These are phyloP conservation scores for Podospora australis DNA, from an alignment of 495 filamentous ascomycete species.

Conservation along the genomic window DNA sequence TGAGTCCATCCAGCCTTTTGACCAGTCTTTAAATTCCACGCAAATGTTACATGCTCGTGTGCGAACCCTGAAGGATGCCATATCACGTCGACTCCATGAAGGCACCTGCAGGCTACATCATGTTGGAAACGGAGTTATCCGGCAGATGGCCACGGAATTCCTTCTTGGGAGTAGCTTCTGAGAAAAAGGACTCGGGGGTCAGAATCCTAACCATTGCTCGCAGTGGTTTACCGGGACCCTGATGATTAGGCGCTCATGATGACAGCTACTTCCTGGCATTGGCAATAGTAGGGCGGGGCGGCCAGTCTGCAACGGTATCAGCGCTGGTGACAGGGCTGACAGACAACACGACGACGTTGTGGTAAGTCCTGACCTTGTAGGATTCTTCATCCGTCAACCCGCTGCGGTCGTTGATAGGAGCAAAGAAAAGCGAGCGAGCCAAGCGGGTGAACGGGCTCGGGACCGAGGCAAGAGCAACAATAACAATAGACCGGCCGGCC, in stretches of 20 bases:
- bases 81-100: no score
- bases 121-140: background rate
- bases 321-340: background rate
- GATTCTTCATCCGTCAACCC: background rate
- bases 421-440: no score
- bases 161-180: background rate
- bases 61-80: no score
- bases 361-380: background rate
- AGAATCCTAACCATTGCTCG: background rate
- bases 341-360: no score
- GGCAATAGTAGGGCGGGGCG: no score
- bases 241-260: no score
- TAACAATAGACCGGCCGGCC: conserved; percentile 2
- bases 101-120: no score
- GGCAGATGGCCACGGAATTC: background rate
- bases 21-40: no score
- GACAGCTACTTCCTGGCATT: no score
- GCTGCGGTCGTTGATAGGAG: background rate
- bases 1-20: conserved; percentile 3
- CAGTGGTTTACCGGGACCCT: background rate
- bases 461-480: conserved; percentile 8
- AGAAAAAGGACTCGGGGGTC: background rate
- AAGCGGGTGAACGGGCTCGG: conserved; percentile 7
- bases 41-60: no score
- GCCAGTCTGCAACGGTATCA: background rate